phyloP scores from a whole-genome alignment of 139 green algal genomes.

The Closterium sp. region DNA sequence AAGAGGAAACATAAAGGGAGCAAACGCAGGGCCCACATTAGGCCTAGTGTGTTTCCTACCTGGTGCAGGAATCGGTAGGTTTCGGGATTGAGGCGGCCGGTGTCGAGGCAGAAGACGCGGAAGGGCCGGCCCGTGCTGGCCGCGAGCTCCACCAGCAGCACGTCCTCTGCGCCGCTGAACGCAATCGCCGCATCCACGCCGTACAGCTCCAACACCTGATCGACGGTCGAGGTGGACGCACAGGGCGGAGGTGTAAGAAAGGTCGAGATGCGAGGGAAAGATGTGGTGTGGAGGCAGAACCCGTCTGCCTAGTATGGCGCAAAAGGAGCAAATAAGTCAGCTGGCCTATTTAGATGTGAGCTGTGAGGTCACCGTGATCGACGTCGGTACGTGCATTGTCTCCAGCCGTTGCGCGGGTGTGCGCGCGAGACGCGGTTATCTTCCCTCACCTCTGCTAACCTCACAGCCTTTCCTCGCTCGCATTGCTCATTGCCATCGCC shows the following conservation, averaged over 20 bases:
- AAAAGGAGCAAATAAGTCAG: no score
- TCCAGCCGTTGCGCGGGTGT: not conserved
- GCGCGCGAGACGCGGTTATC: not conserved
- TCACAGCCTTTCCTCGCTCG: not conserved
- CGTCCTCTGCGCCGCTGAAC: slow-evolving; percentile 90
- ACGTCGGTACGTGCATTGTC: no score
- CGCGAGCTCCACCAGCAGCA: slow-evolving; percentile 96
- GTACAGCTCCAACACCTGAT: slow-evolving; percentile 83
- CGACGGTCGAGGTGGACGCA: no score
- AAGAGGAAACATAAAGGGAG: not conserved
- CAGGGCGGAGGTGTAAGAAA: no score
- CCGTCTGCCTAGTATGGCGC: no score
- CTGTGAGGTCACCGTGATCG: no score
- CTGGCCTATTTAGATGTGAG: no score
- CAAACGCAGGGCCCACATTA: not conserved
- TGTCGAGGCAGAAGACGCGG: slow-evolving; percentile 97
- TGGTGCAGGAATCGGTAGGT: slow-evolving; percentile 79
- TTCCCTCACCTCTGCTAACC: not conserved
- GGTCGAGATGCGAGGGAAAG: not conserved
- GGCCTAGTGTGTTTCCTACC: not conserved
- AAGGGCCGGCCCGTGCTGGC: slow-evolving; percentile 90
- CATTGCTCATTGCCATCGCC: not conserved
- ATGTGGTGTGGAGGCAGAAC: no score
- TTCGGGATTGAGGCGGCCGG: slow-evolving; percentile 94
- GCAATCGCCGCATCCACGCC: slow-evolving; percentile 87